Evolutionary conservation across 352 stramenopile genomes (phyloP).

Genomic region (Phytophthora sp.): DNA sequence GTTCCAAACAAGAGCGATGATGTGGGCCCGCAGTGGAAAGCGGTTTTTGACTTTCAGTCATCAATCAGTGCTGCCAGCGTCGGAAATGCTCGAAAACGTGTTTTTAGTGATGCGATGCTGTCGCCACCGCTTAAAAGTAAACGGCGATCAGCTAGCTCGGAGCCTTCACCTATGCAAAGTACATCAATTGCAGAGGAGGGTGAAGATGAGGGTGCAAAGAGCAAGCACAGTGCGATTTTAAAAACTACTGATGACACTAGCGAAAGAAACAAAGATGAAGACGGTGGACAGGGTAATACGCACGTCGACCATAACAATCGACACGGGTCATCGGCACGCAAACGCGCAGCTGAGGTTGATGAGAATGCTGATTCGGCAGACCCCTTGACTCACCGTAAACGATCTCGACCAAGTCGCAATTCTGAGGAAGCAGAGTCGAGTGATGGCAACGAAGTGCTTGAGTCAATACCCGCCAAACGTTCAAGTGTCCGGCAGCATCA

Average conservation of each 20-base stretch:
- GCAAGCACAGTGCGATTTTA: neutral
- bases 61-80: conserved; percentile 29
- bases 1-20: conserved; percentile 47
- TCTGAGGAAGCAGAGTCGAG: conserved; percentile 4
- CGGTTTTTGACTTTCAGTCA: conserved; percentile 76
- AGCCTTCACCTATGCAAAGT: conserved; percentile 39
- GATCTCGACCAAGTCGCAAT: conserved; percentile 5
- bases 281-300: too few relatives aligned
- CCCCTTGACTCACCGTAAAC: conserved; percentile 16
- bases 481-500: conserved; percentile 10
- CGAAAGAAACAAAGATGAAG: neutral
- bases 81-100: conserved; percentile 16
- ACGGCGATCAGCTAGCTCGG: conserved; percentile 40
- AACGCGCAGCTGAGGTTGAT: conserved; percentile 14
- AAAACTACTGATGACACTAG: conserved; percentile 4
- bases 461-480: neutral
- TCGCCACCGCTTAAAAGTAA: conserved; percentile 42
- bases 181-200: conserved; percentile 41
- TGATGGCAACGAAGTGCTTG: neutral
- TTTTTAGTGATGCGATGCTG: conserved; percentile 10
- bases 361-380: neutral
- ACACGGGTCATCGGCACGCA: conserved; percentile 12
- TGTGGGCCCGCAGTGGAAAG: conserved; percentile 53
- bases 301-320: conserved; percentile 25
- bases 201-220: conserved; percentile 20